A percentile compares a stretch with the other conserved stretches of the same genome.
Conservation (phyloP, 257 asterid genomes). For the Solanum ossicruentum region DNA sequence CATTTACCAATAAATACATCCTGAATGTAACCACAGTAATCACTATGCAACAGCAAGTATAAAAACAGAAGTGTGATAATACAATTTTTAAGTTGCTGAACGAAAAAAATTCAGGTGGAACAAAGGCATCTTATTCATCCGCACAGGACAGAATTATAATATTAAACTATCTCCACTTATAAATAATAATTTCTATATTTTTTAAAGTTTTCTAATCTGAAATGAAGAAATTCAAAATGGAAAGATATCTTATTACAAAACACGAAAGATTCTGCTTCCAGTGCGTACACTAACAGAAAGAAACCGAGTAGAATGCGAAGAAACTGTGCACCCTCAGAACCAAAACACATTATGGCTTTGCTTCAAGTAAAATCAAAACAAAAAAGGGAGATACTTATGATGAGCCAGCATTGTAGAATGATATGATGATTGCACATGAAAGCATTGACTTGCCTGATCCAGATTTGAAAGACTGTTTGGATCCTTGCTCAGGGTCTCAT, state of each 20-base stretch:
- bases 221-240: background rate
- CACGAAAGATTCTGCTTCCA: background rate
- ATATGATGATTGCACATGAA: background rate
- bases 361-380: background rate
- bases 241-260: background rate
- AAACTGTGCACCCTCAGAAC: background rate
- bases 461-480: constrained; percentile 98
- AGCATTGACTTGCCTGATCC: constrained; percentile 66
- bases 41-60: background rate
- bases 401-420: background rate
- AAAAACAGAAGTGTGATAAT: background rate
- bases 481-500: constrained; percentile 97
- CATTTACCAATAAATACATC: background rate
- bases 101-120: background rate
- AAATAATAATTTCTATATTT: background rate
- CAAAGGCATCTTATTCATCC: background rate
- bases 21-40: background rate
- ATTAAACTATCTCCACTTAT: background rate
- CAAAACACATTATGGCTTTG: background rate
- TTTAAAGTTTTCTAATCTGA: background rate
- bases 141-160: background rate
- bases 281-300: background rate
- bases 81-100: background rate
- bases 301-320: background rate
- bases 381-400: background rate